Conservation (phyloP, 305 asterid species). For the Solanum hybrid region DNA sequence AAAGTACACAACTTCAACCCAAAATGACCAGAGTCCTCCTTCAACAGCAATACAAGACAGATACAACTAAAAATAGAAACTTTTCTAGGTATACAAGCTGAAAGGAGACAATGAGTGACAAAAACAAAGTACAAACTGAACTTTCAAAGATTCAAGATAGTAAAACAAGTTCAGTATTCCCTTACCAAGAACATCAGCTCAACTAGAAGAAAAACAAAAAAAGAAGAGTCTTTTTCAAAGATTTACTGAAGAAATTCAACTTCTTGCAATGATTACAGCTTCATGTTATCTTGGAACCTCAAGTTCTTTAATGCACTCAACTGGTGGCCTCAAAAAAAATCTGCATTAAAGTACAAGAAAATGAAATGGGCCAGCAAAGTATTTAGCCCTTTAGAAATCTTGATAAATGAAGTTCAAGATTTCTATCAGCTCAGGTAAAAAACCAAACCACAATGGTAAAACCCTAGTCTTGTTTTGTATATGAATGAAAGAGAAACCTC, state of each 20-base stretch:
- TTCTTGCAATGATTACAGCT: no score
- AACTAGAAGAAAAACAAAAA: no score
- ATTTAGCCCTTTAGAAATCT: background rate
- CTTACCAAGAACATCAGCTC: no score
- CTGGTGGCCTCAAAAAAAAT: background rate
- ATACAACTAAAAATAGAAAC: background rate
- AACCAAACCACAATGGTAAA: background rate
- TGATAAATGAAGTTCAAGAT: background rate
- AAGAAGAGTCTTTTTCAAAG: no score
- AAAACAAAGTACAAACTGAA: no score
- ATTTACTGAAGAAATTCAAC: no score
- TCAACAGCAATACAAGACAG: background rate
- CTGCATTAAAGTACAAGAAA: background rate
- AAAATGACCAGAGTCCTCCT: background rate
- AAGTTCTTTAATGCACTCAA: no score
- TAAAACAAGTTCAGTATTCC: no score
- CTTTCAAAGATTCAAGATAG: no score
- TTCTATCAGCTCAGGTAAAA: background rate
- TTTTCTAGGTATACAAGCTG: no score
- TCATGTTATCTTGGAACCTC: no score
- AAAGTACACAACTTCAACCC: background rate
- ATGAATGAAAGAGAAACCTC: slow-evolving; percentile 1
- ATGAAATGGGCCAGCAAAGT: background rate
- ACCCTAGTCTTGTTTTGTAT: background rate
- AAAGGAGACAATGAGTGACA: no score